Base-by-base conservation (phyloP, 768 basidiomycete genomes). In the Rhodotorula sphaerocarpa region DNA sequence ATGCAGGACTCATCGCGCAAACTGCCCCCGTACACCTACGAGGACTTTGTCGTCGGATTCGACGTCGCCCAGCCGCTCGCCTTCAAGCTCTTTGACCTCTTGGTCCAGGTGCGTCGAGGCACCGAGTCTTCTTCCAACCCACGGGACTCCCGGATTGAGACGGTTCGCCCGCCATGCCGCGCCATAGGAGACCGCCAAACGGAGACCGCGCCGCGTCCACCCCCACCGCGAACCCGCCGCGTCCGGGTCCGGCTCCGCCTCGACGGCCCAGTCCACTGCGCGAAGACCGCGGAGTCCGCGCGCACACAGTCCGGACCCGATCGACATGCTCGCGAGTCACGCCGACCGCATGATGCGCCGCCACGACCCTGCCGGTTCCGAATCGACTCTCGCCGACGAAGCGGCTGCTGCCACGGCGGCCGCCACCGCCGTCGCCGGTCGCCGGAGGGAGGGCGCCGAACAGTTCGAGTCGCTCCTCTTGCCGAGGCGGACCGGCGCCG, bases 41-140 rank as follows among this genome's bases (percentile, higher is more conserved):
- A 65, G 30, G 54, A 51, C 16, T 65, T 65, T n/a, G 54, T 52
- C 43, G 50, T 33, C 9, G 55, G 43, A 1, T 33, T 65, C 27
- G 63, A 65, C 39, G 50, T 45, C 3, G 30, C 18, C 14, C 57
- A 65, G 45, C 47, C 55, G 20, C 7, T 27, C 6, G 27, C 43
- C 7, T 28, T 39, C n/a, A 31, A 47, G 16, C 42, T 44, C 11
- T 42, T 65, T n/a, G 63, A 65, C 42, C 28, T 55, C 30, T 30
- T 65, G 11, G 25, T 65, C 21, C 50, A 56, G 28, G 63, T 58
- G n/a, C 39, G 39, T n/a, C 4, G 6, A n/a, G n/a, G n/a, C n/a
- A n/a, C 23, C 11, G 14, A 39, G 18, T 3, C 20, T 21, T 56
- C 31, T n/a, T 2, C 31, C 16, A 6, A 14, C 15, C 3, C 5